Conservation (phyloP, 305 asterid species). For the Rubia tinctorum region DNA sequence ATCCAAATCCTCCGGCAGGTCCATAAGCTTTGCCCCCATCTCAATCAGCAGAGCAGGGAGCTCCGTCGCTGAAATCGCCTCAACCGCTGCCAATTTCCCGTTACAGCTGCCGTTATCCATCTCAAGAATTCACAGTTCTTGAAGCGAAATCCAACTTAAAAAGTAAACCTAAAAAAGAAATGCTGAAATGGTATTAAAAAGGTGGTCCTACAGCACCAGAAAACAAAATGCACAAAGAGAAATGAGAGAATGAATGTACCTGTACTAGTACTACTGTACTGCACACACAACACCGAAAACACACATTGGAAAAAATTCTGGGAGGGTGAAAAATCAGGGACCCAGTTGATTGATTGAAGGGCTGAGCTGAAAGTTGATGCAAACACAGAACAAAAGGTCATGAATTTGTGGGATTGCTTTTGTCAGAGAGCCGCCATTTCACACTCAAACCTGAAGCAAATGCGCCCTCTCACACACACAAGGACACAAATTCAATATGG, state of each 20-base stretch:
- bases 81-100: background rate
- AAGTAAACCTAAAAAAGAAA: background rate
- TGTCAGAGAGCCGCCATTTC: background rate
- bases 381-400: background rate
- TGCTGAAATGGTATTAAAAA: background rate
- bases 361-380: background rate
- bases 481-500: background rate
- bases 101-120: background rate
- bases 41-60: slow-evolving; percentile 1
- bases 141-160: background rate
- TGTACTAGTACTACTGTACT: background rate
- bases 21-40: slow-evolving; percentile 3
- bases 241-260: background rate
- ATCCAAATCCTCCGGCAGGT: background rate
- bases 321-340: background rate
- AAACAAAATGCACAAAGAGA: background rate
- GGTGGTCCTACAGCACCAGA: background rate
- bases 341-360: background rate
- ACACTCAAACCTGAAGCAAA: background rate
- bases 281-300: background rate
- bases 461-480: background rate
- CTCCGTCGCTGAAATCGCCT: background rate
- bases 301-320: background rate
- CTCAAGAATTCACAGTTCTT: background rate
- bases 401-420: background rate